A percentile compares a stretch with the other conserved stretches of the same genome.
Evolutionary conservation across 352 stramenopile species (phyloP).

Genomic region (Phytopythium boreale): DNA sequence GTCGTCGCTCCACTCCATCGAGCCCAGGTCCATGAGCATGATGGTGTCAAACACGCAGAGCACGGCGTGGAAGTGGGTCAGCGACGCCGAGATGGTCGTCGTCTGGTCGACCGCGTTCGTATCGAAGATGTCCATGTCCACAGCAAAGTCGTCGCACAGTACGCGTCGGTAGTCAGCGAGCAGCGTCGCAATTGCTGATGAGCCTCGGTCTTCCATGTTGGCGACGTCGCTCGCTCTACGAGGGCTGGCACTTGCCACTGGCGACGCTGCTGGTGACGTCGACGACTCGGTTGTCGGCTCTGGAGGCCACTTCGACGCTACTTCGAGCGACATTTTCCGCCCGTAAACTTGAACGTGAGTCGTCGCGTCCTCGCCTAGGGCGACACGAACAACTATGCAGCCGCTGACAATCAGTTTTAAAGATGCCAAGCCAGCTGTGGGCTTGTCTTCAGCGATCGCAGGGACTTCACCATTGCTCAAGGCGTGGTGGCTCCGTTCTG

Average conservation of each 20-base stretch:
- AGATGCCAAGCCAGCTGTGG: not conserved
- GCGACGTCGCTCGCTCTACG: not conserved
- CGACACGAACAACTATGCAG: constrained; percentile 56
- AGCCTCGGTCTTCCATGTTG: not conserved
- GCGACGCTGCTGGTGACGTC: constrained; percentile 15
- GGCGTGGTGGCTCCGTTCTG: constrained; percentile 5
- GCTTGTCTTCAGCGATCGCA: not conserved
- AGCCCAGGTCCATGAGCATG: constrained; percentile 20
- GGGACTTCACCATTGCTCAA: too few relatives aligned
- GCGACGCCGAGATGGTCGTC: constrained; percentile 47
- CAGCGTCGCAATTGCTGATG: not conserved
- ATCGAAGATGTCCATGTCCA: constrained; percentile 66
- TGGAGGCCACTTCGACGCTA: constrained; percentile 56
- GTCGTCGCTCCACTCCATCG: constrained; percentile 11
- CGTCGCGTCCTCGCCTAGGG: constrained; percentile 31
- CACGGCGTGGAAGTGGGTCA: constrained; percentile 71
- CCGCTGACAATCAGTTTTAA: constrained; percentile 60
- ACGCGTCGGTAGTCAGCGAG: constrained; percentile 41
- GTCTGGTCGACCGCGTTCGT: constrained; percentile 35
- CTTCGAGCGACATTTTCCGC: constrained; percentile 67
- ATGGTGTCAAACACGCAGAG: constrained; percentile 61
- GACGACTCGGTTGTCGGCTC: constrained; percentile 8
- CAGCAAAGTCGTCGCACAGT: constrained; percentile 70
- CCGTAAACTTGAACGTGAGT: constrained; percentile 62
- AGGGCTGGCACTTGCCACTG: not conserved